Conservation (phyloP, 225 moss, liverwort and hornwort genomes). For the Rhytidiadelphus loreus region DNA sequence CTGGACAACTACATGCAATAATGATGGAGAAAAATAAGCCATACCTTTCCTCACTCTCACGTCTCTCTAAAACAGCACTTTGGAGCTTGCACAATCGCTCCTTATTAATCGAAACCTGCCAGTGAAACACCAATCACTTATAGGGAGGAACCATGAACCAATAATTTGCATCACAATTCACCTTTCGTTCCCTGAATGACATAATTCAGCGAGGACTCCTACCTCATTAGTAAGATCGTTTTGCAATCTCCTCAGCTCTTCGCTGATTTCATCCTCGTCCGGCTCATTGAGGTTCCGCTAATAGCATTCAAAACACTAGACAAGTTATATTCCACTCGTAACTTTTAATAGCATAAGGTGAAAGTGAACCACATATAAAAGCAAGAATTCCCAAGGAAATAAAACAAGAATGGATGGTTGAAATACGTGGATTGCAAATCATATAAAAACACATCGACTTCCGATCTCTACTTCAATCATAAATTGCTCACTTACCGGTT, state of each 20-base stretch:
- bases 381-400: neutral
- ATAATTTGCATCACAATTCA: neutral
- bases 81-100: conserved; percentile 34
- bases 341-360: neutral
- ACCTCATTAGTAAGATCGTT: conserved; percentile 54
- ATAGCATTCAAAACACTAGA: neutral
- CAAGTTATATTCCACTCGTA: neutral
- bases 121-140: neutral
- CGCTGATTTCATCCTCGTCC: conserved; percentile 68
- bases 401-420: neutral
- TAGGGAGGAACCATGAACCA: neutral
- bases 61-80: conserved; percentile 25
- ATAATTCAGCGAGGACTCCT: neutral
- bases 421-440: neutral
- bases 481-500: conserved; percentile 27
- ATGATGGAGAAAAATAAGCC: neutral
- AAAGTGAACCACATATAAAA: neutral
- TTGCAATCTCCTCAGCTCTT: conserved; percentile 50
- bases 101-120: conserved; percentile 53
- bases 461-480: neutral
- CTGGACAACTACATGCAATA: neutral
- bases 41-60: conserved; percentile 54
- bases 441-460: neutral
- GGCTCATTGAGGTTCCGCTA: conserved; percentile 33
- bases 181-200: neutral